Evolutionary conservation across 2,329 filamentous ascomycete species (phyloP), one percentile per base, ranked within the genome.

Genomic region (Boeremia lycopersici): DNA sequence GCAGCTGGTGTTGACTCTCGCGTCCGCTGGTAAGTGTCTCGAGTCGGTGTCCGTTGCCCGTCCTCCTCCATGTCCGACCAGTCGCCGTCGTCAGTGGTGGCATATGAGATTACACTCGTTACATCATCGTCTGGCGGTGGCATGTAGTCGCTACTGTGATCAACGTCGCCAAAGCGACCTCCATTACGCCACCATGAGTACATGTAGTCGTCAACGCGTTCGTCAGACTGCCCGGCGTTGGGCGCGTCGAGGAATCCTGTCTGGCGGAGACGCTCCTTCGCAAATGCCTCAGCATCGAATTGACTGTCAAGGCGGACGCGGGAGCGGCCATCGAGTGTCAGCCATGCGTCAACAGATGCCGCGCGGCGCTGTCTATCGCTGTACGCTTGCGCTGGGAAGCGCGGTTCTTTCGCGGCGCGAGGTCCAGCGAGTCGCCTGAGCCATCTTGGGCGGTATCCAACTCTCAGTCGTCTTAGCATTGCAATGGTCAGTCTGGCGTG

Each of bases 161-260:
- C 93, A 29, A 87, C 81, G 13, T 88, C 87, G 1, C 93, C 93
- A 87, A 91, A 97, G 78, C 90, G 90, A 7, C 90, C 91, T 17
- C 91, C 91, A 48, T 82, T 80, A 47, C 89, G 86, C 89, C 91
- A 98, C 85, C 93, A 95, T 28, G 81, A 80, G 72, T 97, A 98
- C 1, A 97, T 78, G 54, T 86, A 87, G 2, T 83, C 81, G 60
- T 93, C 89, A 2, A 97, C 79, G 34, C 85, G 84, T 26, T 84
- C 82, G 63, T 95, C 89, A 35, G 78, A 61, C 13, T 77, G 71
- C 42, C 75, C 74, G 0, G 57, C 23, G 13, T 61, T 65, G 34
- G 63, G 44, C 12, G 67, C 60, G 13, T 68, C 57, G 41, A 68
- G 67, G 12, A 61, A 61, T 9, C 71, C 69, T 30, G 60, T 70